Evolutionary conservation across 805 yeast genomes (phyloP), one percentile per base, ranked within the genome.

Genomic region (Candida sithepensis): DNA sequence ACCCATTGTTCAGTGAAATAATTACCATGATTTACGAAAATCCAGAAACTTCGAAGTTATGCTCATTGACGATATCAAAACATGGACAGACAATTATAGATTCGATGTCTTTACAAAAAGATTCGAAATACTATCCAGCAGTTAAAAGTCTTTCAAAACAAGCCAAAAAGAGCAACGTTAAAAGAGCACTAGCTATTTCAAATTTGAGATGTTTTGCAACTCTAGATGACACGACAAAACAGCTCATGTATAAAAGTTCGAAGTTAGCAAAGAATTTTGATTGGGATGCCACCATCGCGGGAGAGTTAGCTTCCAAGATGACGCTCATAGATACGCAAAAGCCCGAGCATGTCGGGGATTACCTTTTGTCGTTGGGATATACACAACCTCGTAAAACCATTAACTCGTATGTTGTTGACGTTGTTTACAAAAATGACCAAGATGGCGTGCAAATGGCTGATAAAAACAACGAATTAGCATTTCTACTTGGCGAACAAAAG

Each of bases 281-380:
- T 62, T 74, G 82, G 78, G 97, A 92, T 65, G 96, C 88, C 56
- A 85, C 92, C 0, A 74, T 78, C 45, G 96, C 97, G 1, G 98
- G 97, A 0, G 75, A 77, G 9, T 61, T 88, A 23, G 96, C 97
- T 0, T 79, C 85, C 28, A 52, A 68, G 13, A 84, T 91, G 84
- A 57, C 58, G 3, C 67, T 84, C 2, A 67, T 88, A 3, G 71
- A 75, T 7, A 70, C 75, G 3, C 71, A 68, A 45, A 64, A 78
- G 0, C 89, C 95, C 0, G 56, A 61, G 0, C 77, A 78, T 3
- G 64, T 86, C 16, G 94, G 96, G 3, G 56, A 64, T 28, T 68
- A 73, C 34, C 54, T 92, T 9, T 58, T 81, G 65, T 77, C 42
- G 47, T 75, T 56, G 88, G 97, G 14, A 60, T 81, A 47, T 55